phyloP scores from a whole-genome alignment of 257 asterid genomes.

The Handroanthus guayacan region DNA sequence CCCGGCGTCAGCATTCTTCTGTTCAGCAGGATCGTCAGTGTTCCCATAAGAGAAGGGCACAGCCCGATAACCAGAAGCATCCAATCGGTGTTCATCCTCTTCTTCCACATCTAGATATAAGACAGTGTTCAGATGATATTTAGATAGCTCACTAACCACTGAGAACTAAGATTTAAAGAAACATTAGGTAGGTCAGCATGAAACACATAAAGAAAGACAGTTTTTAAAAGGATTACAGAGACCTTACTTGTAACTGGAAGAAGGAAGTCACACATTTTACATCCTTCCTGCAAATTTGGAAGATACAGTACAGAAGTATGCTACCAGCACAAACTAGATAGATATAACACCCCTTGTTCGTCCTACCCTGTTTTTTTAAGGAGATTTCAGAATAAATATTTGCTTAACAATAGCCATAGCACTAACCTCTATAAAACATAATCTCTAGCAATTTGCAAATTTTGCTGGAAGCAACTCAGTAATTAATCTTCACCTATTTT shows the following conservation, averaged over 20 bases:
- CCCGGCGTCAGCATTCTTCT: constrained; percentile 54
- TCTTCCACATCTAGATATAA: constrained; percentile 58
- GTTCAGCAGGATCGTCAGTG: constrained; percentile 49
- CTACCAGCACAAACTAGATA: constrained; percentile 51
- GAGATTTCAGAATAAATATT: constrained; percentile 38
- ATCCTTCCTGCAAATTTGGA: constrained; percentile 61
- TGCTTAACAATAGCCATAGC: constrained; percentile 29
- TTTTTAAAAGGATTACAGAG: constrained; percentile 36
- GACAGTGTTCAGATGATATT: constrained; percentile 16
- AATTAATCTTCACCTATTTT: not conserved
- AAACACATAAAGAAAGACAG: constrained; percentile 21
- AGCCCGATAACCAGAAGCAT: constrained; percentile 50
- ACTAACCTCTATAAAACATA: constrained; percentile 31
- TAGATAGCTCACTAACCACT: constrained; percentile 3
- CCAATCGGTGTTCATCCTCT: constrained; percentile 56
- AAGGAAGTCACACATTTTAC: constrained; percentile 48
- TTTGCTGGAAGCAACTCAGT: constrained; percentile 10
- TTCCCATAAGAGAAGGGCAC: constrained; percentile 81
- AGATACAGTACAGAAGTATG: constrained; percentile 51
- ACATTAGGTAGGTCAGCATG: not conserved
- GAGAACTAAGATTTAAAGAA: constrained; percentile 20
- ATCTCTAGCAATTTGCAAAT: not conserved
- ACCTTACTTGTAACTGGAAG: constrained; percentile 61
- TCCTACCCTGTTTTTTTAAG: constrained; percentile 46
- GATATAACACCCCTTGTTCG: constrained; percentile 47